A percentile compares a stretch with the other conserved stretches of the same genome.
Conservation (phyloP, 176 grass and related monocot species). For the Avena insularis region DNA sequence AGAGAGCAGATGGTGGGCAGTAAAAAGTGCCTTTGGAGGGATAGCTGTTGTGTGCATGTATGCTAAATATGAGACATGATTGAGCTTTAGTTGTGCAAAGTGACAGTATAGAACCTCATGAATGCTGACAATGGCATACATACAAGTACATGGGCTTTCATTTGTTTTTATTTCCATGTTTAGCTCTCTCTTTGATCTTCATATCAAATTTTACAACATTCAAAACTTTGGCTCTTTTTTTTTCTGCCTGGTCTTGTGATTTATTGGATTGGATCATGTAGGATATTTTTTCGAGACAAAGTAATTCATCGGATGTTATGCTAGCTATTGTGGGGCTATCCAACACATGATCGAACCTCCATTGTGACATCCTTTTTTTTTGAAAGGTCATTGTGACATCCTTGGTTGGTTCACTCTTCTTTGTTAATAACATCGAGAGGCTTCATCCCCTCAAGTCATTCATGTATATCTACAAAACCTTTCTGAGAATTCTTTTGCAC, state of each 20-base stretch:
- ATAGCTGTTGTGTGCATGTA: constrained; percentile 10
- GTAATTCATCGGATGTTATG: neutral
- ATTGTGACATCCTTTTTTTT: neutral
- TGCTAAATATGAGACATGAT: constrained; percentile 29
- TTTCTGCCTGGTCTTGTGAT: neutral
- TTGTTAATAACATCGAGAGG: neutral
- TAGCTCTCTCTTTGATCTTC: neutral
- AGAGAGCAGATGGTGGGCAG: neutral
- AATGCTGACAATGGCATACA: constrained; percentile 11
- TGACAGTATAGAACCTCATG: constrained; percentile 14
- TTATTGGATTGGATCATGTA: neutral
- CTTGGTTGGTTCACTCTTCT: neutral
- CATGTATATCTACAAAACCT: neutral
- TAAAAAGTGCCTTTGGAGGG: constrained; percentile 35
- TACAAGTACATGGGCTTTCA: neutral
- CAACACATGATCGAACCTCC: neutral
- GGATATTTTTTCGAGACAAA: neutral
- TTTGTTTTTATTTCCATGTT: neutral
- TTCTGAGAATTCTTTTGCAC: neutral
- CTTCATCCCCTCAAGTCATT: neutral
- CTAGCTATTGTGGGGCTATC: neutral
- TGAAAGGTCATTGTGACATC: neutral
- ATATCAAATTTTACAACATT: neutral
- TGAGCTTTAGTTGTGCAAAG: constrained; percentile 15
- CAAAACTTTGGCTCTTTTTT: neutral